Evolutionary conservation across 2,329 filamentous ascomycete genomes (phyloP).

Genomic region (Botrytis elliptica): DNA sequence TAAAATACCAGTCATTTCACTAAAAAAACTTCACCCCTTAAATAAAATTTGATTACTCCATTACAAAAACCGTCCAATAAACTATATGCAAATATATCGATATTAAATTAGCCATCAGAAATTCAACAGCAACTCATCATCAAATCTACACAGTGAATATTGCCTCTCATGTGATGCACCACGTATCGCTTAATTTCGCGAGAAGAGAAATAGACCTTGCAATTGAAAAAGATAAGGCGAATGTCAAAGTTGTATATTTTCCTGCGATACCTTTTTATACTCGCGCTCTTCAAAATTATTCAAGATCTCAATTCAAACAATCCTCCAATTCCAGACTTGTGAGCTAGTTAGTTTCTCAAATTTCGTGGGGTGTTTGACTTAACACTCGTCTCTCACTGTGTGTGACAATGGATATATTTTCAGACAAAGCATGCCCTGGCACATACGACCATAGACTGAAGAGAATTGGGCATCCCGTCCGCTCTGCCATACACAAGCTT

Average conservation of each 20-base stretch:
- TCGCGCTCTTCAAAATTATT: neutral
- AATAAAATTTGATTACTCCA: neutral
- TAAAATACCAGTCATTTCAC: neutral
- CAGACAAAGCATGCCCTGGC: accelerated
- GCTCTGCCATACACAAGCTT: constrained; percentile 17
- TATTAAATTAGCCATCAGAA: neutral
- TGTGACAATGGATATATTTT: neutral
- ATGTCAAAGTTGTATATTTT: neutral
- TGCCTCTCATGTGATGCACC: neutral
- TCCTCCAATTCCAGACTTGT: neutral
- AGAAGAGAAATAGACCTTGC: neutral
- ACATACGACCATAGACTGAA: constrained; percentile 13
- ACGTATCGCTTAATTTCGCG: neutral
- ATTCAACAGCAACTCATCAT: neutral
- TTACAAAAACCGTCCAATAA: neutral
- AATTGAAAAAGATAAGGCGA: neutral
- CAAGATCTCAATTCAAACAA: neutral
- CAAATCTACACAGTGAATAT: neutral
- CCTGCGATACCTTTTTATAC: neutral
- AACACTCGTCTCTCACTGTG: neutral
- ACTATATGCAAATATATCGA: neutral
- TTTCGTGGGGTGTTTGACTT: neutral
- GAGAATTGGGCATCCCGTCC: constrained; percentile 14
- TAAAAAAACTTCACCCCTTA: neutral
- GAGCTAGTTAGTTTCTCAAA: neutral